Percentiles rank a stretch among this genome's conserved stretches.
phyloP scores from a whole-genome alignment of 805 yeast genomes.

The Saccharomycopsis olivae region DNA sequence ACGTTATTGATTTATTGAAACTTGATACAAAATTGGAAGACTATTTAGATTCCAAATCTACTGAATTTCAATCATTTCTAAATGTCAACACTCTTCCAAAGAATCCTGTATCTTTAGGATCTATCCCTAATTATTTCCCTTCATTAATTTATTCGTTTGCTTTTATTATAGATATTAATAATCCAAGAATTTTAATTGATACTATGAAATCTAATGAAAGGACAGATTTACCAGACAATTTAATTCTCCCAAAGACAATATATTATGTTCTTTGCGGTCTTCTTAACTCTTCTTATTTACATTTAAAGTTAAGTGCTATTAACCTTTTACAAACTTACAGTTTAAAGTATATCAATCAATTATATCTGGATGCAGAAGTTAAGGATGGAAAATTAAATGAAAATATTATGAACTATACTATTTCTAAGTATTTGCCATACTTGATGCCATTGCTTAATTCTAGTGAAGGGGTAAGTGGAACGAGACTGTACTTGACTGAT shows the following conservation, averaged over 20 bases:
- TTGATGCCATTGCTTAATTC: constrained; percentile 4
- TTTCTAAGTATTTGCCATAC: constrained; percentile 12
- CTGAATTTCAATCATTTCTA: constrained; percentile 2
- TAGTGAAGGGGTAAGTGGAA: too few relatives aligned
- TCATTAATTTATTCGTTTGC: constrained; percentile 11
- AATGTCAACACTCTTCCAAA: constrained; percentile 3
- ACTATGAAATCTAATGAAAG: not conserved
- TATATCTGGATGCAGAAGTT: too few relatives aligned
- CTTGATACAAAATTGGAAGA: not conserved
- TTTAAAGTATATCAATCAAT: not conserved
- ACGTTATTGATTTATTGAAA: not conserved
- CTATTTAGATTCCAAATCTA: not conserved
- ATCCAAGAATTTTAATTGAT: not conserved
- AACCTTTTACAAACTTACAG: constrained; percentile 6
- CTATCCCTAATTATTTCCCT: constrained; percentile 5
- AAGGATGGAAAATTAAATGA: too few relatives aligned
- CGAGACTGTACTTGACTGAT: too few relatives aligned
- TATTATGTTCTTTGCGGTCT: constrained; percentile 8
- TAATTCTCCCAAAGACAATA: constrained; percentile 5
- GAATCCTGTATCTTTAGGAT: constrained; percentile 2
- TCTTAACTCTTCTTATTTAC: constrained; percentile 9
- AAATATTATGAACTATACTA: too few relatives aligned
- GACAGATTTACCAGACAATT: not conserved
- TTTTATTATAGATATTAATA: constrained; percentile 1
- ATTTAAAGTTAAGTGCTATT: constrained; percentile 7